Evolutionary conservation across 2,329 filamentous ascomycete genomes (phyloP), one percentile per base, ranked within the genome.

Genomic region (Thyridium curvatum): DNA sequence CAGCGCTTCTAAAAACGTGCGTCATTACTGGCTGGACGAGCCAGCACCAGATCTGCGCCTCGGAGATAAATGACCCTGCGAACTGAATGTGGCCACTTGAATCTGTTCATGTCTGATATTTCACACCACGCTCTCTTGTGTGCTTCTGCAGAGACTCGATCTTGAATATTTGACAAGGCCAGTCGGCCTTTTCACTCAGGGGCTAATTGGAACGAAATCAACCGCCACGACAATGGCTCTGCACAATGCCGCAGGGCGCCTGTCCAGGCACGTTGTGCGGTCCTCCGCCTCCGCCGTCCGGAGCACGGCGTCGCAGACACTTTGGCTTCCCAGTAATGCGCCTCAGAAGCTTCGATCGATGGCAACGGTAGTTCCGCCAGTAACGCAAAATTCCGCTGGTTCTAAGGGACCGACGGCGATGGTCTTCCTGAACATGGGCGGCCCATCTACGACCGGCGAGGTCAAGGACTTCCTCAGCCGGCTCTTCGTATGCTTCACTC

Each of bases 391-490:
- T 72, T 71, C 76, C 7, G 77, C 77, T 1, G 77, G 74, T 12
- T 75, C 73, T 32, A 50, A 86, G 56, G 91, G 91, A 0, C 89
- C 90, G 8, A 98, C 93, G 4, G 93, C 93, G 32, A 97, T 98
- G 80, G 93, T 98, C 12, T 96, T 98, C 56, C 79, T 98, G 67
- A 98, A 98, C 65, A 98, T 98, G 93, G 93, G 93, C 43, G 93
- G 93, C 0, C 93, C 93, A 3, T 86, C 87, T 2, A 95, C 86
- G 4, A 85, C 84, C 4, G 78, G 82, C 49, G 89, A 98, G 67
- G 93, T 98, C 29, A 82, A 84, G 52, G 80, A 84, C 62, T 98
- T 97, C 57, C 68, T 98, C 35, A 93, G 84, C 60, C 81, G 90
- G 51, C 71, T 98, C 50, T 98, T 98, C 66, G 91, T 94, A 76